phyloP scores from a whole-genome alignment of 495 filamentous ascomycete species.

The Lasiosphaeria ovina region DNA sequence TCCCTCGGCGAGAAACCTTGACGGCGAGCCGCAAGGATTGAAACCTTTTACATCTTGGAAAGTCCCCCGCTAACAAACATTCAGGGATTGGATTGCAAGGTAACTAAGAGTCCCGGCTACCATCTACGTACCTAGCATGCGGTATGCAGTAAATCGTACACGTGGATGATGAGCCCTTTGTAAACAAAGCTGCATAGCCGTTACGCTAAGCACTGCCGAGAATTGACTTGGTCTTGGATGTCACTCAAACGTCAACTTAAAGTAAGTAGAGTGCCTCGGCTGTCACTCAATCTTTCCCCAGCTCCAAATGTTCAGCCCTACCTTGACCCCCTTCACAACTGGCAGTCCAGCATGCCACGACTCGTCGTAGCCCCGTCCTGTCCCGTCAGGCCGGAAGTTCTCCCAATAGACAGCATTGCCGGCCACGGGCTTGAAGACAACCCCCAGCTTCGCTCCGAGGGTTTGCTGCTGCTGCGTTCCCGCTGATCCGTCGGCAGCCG shows the following conservation, averaged over 20 bases:
- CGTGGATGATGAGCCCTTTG: no score
- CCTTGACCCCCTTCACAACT: constrained; percentile 41
- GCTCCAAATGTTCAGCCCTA: constrained; percentile 51
- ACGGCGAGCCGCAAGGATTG: no score
- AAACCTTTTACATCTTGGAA: no score
- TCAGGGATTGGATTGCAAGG: no score
- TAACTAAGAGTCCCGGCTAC: no score
- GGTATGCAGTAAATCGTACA: no score
- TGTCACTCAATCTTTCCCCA: constrained; percentile 35
- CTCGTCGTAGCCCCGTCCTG: constrained; percentile 43
- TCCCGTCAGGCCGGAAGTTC: constrained; percentile 46
- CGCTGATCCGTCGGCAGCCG: constrained; percentile 8
- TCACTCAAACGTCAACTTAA: no score
- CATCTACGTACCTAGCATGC: no score
- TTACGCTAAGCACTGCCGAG: neutral
- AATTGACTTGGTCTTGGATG: neutral
- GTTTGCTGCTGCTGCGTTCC: constrained; percentile 8
- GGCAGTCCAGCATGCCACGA: constrained; percentile 50
- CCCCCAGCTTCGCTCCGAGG: constrained; percentile 9
- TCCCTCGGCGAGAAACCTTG: no score
- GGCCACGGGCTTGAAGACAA: constrained; percentile 40
- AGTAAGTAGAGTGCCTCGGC: neutral
- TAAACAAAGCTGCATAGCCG: no score
- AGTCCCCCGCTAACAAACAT: no score
- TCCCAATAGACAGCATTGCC: constrained; percentile 53